A percentile compares a stretch with the other conserved stretches of the same genome.
Evolutionary conservation across 2,329 filamentous ascomycete species (phyloP).

Genomic region (Gnomoniopsis smithogilvyi): DNA sequence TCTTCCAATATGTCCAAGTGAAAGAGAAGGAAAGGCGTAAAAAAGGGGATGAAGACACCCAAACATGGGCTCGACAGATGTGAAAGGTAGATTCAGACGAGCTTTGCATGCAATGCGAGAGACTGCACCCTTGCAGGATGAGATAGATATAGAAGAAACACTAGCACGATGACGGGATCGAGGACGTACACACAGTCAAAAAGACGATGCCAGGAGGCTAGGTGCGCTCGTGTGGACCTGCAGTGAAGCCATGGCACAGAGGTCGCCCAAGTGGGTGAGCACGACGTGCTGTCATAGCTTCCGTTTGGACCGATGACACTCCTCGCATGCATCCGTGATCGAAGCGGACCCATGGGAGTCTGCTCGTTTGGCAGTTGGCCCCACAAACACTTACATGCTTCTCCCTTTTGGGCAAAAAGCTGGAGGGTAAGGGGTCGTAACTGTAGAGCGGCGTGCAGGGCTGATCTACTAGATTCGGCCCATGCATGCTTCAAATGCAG

Average conservation of each 20-base stretch:
- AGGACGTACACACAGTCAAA: slow-evolving; percentile 22
- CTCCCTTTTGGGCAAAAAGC: not conserved
- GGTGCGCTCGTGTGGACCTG: slow-evolving; percentile 4
- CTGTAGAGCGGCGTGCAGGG: not conserved
- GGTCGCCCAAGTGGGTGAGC: not conserved
- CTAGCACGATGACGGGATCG: not conserved
- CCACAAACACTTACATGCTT: not conserved
- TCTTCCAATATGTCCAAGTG: not conserved
- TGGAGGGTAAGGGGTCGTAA: not conserved
- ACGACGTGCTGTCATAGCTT: slow-evolving; percentile 11
- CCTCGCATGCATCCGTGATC: slow-evolving; percentile 1
- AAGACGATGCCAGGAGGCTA: slow-evolving; percentile 19
- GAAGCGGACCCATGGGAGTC: not conserved
- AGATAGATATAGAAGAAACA: slow-evolving; percentile 11
- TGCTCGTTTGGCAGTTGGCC: not conserved
- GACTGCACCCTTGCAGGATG: not conserved
- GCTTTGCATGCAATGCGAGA: not conserved
- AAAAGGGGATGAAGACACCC: not conserved
- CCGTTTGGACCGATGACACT: slow-evolving; percentile 2
- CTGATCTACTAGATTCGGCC: not conserved
- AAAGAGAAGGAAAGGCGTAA: slow-evolving; percentile 1
- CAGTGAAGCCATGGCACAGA: slow-evolving; percentile 16
- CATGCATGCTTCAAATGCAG: not conserved
- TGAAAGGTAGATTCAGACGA: not conserved
- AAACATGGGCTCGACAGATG: not conserved